Base-by-base conservation (phyloP, 441 rosid genomes). In the Erodium chrysanthum region DNA sequence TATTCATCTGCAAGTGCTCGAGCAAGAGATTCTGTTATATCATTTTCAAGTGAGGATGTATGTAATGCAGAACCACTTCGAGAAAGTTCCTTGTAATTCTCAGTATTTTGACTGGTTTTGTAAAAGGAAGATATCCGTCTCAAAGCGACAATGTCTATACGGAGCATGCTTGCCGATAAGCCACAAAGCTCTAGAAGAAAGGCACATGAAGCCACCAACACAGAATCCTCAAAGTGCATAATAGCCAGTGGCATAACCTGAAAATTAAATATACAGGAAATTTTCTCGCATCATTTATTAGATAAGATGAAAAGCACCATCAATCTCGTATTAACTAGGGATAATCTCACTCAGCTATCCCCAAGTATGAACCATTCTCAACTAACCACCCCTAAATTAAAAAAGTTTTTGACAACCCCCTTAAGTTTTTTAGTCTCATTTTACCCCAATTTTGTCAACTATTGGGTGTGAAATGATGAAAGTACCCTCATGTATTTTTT, bases 181-280 rank as follows among this genome's bases (percentile, higher is more conserved):
- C 99, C 97, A 82, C 96, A 92, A 84, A 95, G 90, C 86, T 92
- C 98, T 67, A 88, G 83, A 65, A 89, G 86, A 81, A 95, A 95
- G 70, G 87, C 81, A 78, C 96, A 88, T 40, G 98, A 87, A 73
- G 98, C 85, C 74, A 90, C 99, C 82, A 95, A 81, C 64, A 86
- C 83, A 70, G 86, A 82, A 82, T 95, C 88, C 77, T 83, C 90
- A 76, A 88, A 90, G 76, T 92, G 96, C 65, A 87, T 82, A 73
- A 92, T 79, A 81, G 98, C 99, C 76, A 90, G 90, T 72, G 99
- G 99, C 77, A 83, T 77, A 73, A 87, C 93, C 99, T 95, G 84
- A 77, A 77, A 78, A 66, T 65, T 73, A 56, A 66, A 71, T 44
- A 44, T 37, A 17, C 68, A 76, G 15, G 15, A 71, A 61, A 56